These are phyloP conservation scores for Buddleja alternifolia DNA, from an alignment of 257 asterid species.

Conservation along the genomic window DNA sequence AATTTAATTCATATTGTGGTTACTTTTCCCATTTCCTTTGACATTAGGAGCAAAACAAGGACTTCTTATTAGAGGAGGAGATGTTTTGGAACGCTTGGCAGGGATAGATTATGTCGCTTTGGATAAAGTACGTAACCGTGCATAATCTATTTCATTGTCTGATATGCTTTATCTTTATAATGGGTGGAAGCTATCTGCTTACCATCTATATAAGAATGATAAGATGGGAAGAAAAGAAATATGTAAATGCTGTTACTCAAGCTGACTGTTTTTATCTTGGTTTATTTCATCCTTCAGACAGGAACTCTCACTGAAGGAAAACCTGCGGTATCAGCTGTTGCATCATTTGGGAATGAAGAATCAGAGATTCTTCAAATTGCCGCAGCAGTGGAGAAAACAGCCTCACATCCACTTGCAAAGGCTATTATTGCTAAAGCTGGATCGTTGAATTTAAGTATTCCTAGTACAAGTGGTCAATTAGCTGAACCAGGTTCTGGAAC, in stretches of 20 bases:
- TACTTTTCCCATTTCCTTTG: constrained; percentile 22
- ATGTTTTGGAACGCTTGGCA: constrained; percentile 90
- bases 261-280: constrained; percentile 25
- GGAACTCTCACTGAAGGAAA: constrained; percentile 98
- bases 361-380: constrained; percentile 80
- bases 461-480: constrained; percentile 77
- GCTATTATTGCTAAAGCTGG: constrained; percentile 83
- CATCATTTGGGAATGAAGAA: constrained; percentile 61
- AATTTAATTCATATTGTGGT: constrained; percentile 26
- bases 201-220: constrained; percentile 11
- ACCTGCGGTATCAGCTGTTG: constrained; percentile 81
- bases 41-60: constrained; percentile 92
- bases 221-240: not conserved
- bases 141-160: not conserved
- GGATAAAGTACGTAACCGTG: constrained; percentile 66
- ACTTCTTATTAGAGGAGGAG: constrained; percentile 95
- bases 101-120: constrained; percentile 71
- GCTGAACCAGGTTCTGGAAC: constrained; percentile 95
- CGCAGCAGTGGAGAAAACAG: constrained; percentile 97
- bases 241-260: not conserved
- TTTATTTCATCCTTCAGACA: constrained; percentile 58
- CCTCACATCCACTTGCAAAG: constrained; percentile 94
- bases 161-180: constrained; percentile 5
- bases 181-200: not conserved
- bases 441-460: constrained; percentile 64